These are phyloP conservation scores for Akanthomyces dipterigenus DNA, from an alignment of 2,329 filamentous ascomycete genomes.

Conservation along the genomic window DNA sequence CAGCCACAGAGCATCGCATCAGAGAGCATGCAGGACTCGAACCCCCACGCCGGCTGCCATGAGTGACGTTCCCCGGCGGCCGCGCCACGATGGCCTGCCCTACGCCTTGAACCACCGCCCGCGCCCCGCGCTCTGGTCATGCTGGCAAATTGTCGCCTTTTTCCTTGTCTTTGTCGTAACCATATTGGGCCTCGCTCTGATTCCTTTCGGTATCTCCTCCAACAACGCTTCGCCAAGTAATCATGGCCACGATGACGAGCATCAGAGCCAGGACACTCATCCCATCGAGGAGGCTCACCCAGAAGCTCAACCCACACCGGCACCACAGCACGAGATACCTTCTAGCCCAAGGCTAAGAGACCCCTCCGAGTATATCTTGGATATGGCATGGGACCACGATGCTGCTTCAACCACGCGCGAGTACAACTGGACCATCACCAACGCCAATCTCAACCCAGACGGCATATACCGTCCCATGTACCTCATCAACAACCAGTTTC, in stretches of 20 bases:
- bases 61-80: neutral
- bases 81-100: constrained; percentile 1
- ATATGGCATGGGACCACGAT: constrained; percentile 47
- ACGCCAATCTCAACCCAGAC: constrained; percentile 54
- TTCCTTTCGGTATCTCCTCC: constrained; percentile 18
- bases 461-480: constrained; percentile 53
- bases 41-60: neutral
- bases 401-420: constrained; percentile 44
- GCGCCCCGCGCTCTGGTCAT: constrained; percentile 4
- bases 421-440: constrained; percentile 54
- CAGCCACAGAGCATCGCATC: neutral
- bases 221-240: neutral
- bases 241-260: constrained; percentile 3
- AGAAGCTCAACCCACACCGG: neutral
- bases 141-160: constrained; percentile 16
- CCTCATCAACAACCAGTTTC: constrained; percentile 69
- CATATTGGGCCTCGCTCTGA: constrained; percentile 17
- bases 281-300: neutral
- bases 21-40: neutral
- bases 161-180: constrained; percentile 19
- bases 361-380: constrained; percentile 49
- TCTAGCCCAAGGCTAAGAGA: constrained; percentile 22
- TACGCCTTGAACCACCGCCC: neutral
- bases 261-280: neutral
- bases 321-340: neutral